Evolutionary conservation across 805 yeast genomes (phyloP).

Genomic region (Candida chauliodis): DNA sequence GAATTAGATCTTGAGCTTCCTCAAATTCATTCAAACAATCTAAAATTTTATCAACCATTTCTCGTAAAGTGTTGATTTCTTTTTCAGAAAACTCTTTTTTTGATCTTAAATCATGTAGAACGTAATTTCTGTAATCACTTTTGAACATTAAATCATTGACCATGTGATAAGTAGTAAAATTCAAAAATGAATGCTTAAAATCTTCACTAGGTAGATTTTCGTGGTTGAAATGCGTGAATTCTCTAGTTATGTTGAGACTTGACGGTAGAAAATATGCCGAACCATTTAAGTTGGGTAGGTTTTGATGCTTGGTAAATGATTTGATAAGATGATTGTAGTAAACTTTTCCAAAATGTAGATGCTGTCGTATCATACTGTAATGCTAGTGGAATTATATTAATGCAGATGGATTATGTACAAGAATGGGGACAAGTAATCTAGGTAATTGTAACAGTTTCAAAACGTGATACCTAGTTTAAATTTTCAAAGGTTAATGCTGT

Average conservation of each 20-base stretch:
- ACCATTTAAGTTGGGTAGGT: not conserved
- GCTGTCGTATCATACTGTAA: conserved; percentile 3
- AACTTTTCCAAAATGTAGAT: not conserved
- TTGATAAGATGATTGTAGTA: not conserved
- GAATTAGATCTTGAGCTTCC: conserved; percentile 4
- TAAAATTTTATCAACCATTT: not conserved
- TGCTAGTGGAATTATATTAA: not conserved
- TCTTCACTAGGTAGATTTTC: conserved; percentile 4
- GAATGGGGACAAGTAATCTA: too few relatives aligned
- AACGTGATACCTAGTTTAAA: too few relatives aligned
- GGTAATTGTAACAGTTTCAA: too few relatives aligned
- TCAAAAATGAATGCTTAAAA: conserved; percentile 4
- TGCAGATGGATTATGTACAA: not conserved
- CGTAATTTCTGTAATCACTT: not conserved
- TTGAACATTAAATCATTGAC: conserved; percentile 2
- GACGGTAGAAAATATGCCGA: not conserved
- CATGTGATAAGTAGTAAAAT: conserved; percentile 4
- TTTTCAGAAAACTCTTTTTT: conserved; percentile 2
- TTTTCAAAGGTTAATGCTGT: not conserved
- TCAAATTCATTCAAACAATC: conserved; percentile 4
- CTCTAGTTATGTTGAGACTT: not conserved
- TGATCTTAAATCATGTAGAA: not conserved
- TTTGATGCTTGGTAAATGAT: conserved; percentile 12
- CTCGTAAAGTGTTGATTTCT: not conserved
- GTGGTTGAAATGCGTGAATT: conserved; percentile 5